These are phyloP conservation scores for Suillus brevipes DNA, from an alignment of 768 basidiomycete genomes.

Conservation along the genomic window DNA sequence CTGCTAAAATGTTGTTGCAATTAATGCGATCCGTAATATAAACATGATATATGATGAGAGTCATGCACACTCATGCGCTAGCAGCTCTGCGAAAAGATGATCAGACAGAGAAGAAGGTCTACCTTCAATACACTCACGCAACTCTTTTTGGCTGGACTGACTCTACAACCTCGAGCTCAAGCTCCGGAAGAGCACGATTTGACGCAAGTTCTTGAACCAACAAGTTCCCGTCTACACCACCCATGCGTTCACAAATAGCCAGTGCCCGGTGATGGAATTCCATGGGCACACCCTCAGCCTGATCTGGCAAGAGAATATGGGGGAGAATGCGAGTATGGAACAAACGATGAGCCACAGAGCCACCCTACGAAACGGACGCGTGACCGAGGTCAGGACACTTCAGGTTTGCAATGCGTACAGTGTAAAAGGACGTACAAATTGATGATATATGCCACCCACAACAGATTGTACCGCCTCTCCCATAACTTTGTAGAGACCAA, in stretches of 20 bases:
- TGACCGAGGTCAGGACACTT: not conserved
- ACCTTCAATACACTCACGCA: conserved; percentile 21
- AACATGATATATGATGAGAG: not conserved
- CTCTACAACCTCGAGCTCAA: conserved; percentile 9
- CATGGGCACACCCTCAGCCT: conserved; percentile 28
- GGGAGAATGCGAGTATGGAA: conserved; percentile 39
- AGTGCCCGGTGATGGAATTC: conserved; percentile 30
- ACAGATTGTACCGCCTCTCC: conserved; percentile 77
- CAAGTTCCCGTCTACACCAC: conserved; percentile 28
- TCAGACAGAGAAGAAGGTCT: not conserved
- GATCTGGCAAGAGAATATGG: conserved; percentile 29
- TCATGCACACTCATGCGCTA: not conserved
- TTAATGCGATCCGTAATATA: conserved; percentile 7
- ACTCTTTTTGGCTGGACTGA: conserved; percentile 16
- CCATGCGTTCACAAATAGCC: conserved; percentile 32
- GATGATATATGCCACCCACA: conserved; percentile 74
- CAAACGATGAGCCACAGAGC: conserved; percentile 33
- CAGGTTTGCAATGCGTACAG: conserved; percentile 15
- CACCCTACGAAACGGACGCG: conserved; percentile 24
- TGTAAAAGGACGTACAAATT: conserved; percentile 59
- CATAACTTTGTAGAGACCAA: conserved; percentile 76
- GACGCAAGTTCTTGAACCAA: conserved; percentile 1
- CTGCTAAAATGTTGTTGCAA: not conserved
- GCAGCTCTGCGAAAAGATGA: not conserved
- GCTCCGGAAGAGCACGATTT: conserved; percentile 6